These are phyloP conservation scores for Berkeleyomyces basicola DNA, from an alignment of 2,329 filamentous ascomycete genomes.

Conservation along the genomic window DNA sequence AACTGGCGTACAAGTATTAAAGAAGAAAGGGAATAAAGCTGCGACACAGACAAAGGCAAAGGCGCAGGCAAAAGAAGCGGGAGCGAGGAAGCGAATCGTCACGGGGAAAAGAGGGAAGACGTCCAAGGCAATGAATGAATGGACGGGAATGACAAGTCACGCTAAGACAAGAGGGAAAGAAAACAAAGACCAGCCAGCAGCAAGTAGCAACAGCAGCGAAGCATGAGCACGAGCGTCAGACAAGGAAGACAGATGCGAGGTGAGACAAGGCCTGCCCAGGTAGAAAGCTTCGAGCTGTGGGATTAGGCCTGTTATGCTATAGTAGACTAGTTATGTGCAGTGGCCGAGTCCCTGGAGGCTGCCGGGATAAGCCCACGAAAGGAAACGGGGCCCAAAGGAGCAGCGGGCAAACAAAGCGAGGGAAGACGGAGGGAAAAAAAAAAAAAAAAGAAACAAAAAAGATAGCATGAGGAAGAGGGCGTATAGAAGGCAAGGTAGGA, in stretches of 20 bases:
- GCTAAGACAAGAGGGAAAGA: not conserved
- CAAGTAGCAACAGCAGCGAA: not conserved
- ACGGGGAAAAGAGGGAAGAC: not conserved
- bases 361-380: not conserved
- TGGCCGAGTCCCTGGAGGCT: not conserved
- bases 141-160: not conserved
- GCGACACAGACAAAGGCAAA: not conserved
- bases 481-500: not conserved
- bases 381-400: not conserved
- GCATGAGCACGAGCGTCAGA: not conserved
- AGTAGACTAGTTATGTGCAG: not conserved
- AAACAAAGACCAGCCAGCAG: not conserved
- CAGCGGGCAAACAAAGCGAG: not conserved
- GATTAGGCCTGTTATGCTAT: constrained; percentile 1
- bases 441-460: not conserved
- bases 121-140: not conserved
- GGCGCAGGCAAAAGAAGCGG: not conserved
- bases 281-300: not conserved
- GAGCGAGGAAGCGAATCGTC: not conserved
- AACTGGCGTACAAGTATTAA: not conserved
- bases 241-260: not conserved
- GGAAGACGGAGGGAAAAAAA: not conserved
- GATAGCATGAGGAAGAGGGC: not conserved
- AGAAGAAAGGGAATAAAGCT: not conserved
- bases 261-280: not conserved